phyloP scores from a whole-genome alignment of 2,329 filamentous ascomycete species.

The Fusarium paranaense region DNA sequence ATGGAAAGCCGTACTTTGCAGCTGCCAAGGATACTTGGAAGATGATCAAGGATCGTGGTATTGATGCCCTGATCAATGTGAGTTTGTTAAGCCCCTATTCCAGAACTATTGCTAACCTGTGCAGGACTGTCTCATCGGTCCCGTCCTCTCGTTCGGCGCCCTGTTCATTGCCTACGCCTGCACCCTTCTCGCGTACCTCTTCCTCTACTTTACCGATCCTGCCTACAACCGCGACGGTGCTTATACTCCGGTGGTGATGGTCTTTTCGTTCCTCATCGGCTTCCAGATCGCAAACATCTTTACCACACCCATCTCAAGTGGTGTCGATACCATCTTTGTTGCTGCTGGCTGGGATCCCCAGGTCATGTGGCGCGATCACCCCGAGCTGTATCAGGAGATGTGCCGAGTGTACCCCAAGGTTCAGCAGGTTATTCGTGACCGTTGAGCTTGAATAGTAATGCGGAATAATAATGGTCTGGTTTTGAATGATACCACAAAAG shows the following conservation, averaged over 20 bases:
- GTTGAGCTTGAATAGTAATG: conserved; percentile 7
- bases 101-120: conserved; percentile 20
- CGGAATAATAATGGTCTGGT: not conserved
- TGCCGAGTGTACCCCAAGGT: conserved; percentile 85
- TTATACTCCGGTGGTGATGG: conserved; percentile 83
- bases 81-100: conserved; percentile 12
- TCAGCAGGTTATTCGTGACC: conserved; percentile 74
- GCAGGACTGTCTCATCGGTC: conserved; percentile 81
- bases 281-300: conserved; percentile 91
- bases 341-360: conserved; percentile 77
- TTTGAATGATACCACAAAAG: conserved; percentile 30
- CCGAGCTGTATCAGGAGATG: conserved; percentile 84
- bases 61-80: conserved; percentile 86
- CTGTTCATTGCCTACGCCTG: conserved; percentile 87
- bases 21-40: conserved; percentile 91
- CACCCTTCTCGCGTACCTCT: conserved; percentile 86
- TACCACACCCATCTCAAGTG: conserved; percentile 86
- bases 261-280: conserved; percentile 89
- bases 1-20: conserved; percentile 87
- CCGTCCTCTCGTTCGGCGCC: conserved; percentile 80
- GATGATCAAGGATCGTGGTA: conserved; percentile 91
- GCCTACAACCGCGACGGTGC: conserved; percentile 76
- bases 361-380: conserved; percentile 83
- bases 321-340: conserved; percentile 93
- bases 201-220: conserved; percentile 84